A percentile compares a stretch with the other conserved stretches of the same genome.
phyloP scores from a whole-genome alignment of 257 asterid species.

The Linaria vulgaris region DNA sequence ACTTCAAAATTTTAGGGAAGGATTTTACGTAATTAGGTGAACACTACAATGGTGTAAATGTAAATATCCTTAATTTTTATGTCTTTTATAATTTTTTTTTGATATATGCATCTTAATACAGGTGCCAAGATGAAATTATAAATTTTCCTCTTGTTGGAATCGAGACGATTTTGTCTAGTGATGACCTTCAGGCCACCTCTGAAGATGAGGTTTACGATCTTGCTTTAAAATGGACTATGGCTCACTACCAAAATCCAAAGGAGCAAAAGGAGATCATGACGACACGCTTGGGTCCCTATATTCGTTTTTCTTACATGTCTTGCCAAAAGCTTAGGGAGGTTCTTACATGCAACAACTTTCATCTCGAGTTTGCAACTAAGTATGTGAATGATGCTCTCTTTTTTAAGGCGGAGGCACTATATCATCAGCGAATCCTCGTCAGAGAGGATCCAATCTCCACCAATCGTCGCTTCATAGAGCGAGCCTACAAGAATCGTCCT shows the following conservation, averaged over 20 bases:
- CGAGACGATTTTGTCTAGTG: conserved; percentile 72
- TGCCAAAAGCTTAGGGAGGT: conserved; percentile 77
- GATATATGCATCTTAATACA: conserved; percentile 28
- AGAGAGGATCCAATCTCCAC: conserved; percentile 43
- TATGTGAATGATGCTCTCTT: conserved; percentile 77
- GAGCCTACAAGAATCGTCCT: conserved; percentile 81
- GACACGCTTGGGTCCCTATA: conserved; percentile 51
- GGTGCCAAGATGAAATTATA: conserved; percentile 71
- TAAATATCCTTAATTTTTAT: too few species aligned
- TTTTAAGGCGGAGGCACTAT: conserved; percentile 73
- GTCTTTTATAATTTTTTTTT: too few species aligned
- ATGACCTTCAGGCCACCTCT: conserved; percentile 72
- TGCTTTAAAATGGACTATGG: conserved; percentile 70
- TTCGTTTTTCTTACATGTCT: conserved; percentile 86
- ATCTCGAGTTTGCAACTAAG: conserved; percentile 57
- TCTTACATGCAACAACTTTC: conserved; percentile 61
- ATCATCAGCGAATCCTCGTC: conserved; percentile 55
- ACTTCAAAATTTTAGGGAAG: too few species aligned
- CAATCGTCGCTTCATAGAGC: conserved; percentile 52
- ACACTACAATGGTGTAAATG: too few species aligned
- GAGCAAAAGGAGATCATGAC: conserved; percentile 61
- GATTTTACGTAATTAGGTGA: too few species aligned
- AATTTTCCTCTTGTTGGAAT: conserved; percentile 73
- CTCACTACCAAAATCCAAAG: conserved; percentile 56
- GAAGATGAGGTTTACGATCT: conserved; percentile 84